Conservation (phyloP, 1,284 basidiomycete genomes). For the Ganoderma boninense region DNA sequence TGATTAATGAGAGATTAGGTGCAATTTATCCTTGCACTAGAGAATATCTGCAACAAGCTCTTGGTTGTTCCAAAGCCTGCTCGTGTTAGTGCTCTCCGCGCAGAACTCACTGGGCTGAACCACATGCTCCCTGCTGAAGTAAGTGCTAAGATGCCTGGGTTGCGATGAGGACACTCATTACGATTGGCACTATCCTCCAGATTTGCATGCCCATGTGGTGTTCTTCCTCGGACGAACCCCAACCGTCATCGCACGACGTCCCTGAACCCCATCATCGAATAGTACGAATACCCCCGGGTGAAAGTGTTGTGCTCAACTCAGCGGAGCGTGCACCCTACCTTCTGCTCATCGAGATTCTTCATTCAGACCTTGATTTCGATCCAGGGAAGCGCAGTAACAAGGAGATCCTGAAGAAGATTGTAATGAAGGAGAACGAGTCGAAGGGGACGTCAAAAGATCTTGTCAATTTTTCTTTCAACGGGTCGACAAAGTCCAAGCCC, state of each 20-base stretch:
- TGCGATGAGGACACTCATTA: conserved; percentile 15
- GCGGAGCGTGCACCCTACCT: conserved; percentile 97
- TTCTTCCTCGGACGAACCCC: conserved; percentile 69
- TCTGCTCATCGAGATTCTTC: conserved; percentile 91
- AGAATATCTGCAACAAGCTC: conserved; percentile 93
- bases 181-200: conserved; percentile 47
- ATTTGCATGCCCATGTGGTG: conserved; percentile 99
- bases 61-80: conserved; percentile 94
- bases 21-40: conserved; percentile 88
- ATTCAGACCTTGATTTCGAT: conserved; percentile 95
- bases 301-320: conserved; percentile 98
- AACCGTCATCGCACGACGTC: conserved; percentile 36
- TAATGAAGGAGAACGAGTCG: conserved; percentile 73
- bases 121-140: conserved; percentile 96
- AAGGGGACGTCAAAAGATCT: conserved; percentile 64
- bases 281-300: conserved; percentile 96
- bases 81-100: conserved; percentile 92
- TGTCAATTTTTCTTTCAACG: conserved; percentile 38
- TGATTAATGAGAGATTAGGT: conserved; percentile 53
- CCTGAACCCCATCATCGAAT: conserved; percentile 90
- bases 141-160: conserved; percentile 34
- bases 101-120: conserved; percentile 95
- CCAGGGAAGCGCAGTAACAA: conserved; percentile 86
- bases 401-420: conserved; percentile 86
- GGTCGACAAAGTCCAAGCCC: conserved; percentile 17